Percentiles rank a stretch among this genome's conserved stretches.
phyloP scores from a whole-genome alignment of 768 basidiomycete species.

The Ramaria sp. region DNA sequence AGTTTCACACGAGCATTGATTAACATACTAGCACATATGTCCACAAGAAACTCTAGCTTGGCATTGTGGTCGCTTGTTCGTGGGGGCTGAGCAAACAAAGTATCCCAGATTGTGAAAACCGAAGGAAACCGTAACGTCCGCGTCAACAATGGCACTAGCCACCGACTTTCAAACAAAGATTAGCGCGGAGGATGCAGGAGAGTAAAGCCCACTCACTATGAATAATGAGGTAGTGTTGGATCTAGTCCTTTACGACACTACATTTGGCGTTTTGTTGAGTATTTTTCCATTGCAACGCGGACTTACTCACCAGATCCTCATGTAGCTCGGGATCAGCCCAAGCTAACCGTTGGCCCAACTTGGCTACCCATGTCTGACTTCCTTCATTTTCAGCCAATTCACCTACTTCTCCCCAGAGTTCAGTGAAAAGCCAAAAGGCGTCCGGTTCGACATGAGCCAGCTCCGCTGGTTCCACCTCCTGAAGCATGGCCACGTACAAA shows the following conservation, averaged over 20 bases:
- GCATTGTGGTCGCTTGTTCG: slow-evolving; percentile 42
- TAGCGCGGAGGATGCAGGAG: slow-evolving; percentile 3
- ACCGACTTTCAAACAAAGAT: slow-evolving; percentile 37
- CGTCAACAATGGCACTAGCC: slow-evolving; percentile 61
- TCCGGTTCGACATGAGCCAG: slow-evolving; percentile 66
- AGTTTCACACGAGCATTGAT: slow-evolving; percentile 44
- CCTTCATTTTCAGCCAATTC: slow-evolving; percentile 66
- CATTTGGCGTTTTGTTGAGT: not conserved
- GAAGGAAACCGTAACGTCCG: slow-evolving; percentile 61
- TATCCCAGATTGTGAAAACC: slow-evolving; percentile 60
- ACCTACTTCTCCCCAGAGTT: slow-evolving; percentile 58
- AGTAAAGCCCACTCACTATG: slow-evolving; percentile 43
- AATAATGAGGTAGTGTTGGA: slow-evolving; percentile 67
- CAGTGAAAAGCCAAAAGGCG: slow-evolving; percentile 74
- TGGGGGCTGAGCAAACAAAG: slow-evolving; percentile 49
- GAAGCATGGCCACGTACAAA: slow-evolving; percentile 48
- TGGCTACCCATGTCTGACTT: slow-evolving; percentile 50
- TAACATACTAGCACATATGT: slow-evolving; percentile 62
- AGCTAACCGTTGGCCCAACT: slow-evolving; percentile 45
- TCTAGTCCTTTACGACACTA: slow-evolving; percentile 58
- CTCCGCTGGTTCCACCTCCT: slow-evolving; percentile 53
- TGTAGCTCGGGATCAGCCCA: slow-evolving; percentile 58
- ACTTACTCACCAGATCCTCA: slow-evolving; percentile 40
- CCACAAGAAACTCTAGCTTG: slow-evolving; percentile 59
- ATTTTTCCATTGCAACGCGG: not conserved